Conservation (phyloP, 2,329 filamentous ascomycete species). For the Pseudogymnoascus verrucosus region DNA sequence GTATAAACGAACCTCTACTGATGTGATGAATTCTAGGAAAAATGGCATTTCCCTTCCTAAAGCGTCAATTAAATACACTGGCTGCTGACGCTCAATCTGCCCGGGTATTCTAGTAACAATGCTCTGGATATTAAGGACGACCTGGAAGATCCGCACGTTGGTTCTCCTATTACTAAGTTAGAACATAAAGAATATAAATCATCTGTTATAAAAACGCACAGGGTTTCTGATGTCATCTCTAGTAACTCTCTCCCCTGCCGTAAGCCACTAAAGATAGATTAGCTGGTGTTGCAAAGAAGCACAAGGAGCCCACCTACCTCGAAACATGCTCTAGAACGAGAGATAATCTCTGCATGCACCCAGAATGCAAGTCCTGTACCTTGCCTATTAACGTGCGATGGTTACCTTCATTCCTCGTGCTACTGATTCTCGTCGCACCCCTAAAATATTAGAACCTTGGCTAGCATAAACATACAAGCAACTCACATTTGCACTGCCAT, state of each 20-base stretch:
- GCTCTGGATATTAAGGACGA: conserved; percentile 19
- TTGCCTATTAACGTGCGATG: conserved; percentile 10
- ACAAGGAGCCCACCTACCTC: background rate
- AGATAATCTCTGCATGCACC: conserved; percentile 16
- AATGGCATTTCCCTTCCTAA: conserved; percentile 23
- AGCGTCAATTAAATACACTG: conserved; percentile 27
- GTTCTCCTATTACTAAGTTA: conserved; percentile 11
- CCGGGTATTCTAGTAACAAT: conserved; percentile 19
- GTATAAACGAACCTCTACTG: conserved; percentile 14
- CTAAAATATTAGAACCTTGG: background rate
- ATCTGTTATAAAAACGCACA: background rate
- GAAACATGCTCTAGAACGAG: conserved; percentile 11
- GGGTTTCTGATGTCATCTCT: conserved; percentile 11
- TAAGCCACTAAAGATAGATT: background rate
- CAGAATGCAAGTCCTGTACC: conserved; percentile 18
- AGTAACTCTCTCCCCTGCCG: conserved; percentile 12
- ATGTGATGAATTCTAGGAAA: conserved; percentile 27
- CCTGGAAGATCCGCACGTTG: conserved; percentile 22
- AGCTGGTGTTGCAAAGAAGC: background rate
- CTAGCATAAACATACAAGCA: background rate
- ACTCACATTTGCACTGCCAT: conserved; percentile 22
- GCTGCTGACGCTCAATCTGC: conserved; percentile 27
- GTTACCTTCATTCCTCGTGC: conserved; percentile 12
- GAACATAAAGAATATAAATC: background rate
- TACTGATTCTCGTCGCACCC: background rate